A percentile compares a stretch with the other conserved stretches of the same genome.
Evolutionary conservation across 371 early-diverging fungal genomes (phyloP).

Genomic region (Blakeslea trispora): DNA sequence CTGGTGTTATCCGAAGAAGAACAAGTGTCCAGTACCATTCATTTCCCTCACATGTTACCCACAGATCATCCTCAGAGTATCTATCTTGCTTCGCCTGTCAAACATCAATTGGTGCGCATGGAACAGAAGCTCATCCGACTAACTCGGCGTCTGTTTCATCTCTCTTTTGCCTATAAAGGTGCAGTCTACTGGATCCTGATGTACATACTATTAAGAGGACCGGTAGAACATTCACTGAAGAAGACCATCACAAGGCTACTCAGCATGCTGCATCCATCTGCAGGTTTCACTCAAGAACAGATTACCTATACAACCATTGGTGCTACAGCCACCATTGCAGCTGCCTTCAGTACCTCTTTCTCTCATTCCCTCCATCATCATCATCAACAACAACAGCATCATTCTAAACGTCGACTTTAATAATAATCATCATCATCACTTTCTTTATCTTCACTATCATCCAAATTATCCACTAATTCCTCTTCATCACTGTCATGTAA

Average conservation of each 20-base stretch:
- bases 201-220: constrained; percentile 43
- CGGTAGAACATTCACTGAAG: constrained; percentile 36
- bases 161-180: constrained; percentile 47
- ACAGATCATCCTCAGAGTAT: constrained; percentile 41
- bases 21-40: constrained; percentile 8
- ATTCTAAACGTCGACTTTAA: not conserved
- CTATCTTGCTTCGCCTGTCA: constrained; percentile 37
- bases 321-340: constrained; percentile 42
- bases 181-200: constrained; percentile 44
- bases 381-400: too few relatives aligned
- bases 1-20: constrained; percentile 7
- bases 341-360: constrained; percentile 36
- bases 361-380: constrained; percentile 32
- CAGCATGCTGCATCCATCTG: too few relatives aligned
- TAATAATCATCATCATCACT: not conserved
- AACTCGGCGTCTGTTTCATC: constrained; percentile 33
- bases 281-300: constrained; percentile 24
- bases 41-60: constrained; percentile 49
- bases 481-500: constrained; percentile 62
- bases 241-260: constrained; percentile 30
- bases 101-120: constrained; percentile 28
- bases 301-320: constrained; percentile 43
- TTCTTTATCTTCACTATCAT: constrained; percentile 14
- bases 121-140: constrained; percentile 38
- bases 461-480: constrained; percentile 30